Percentiles rank a stretch among this genome's conserved stretches.
phyloP scores from a whole-genome alignment of 352 stramenopile genomes.

The Globisporangium radiosum region DNA sequence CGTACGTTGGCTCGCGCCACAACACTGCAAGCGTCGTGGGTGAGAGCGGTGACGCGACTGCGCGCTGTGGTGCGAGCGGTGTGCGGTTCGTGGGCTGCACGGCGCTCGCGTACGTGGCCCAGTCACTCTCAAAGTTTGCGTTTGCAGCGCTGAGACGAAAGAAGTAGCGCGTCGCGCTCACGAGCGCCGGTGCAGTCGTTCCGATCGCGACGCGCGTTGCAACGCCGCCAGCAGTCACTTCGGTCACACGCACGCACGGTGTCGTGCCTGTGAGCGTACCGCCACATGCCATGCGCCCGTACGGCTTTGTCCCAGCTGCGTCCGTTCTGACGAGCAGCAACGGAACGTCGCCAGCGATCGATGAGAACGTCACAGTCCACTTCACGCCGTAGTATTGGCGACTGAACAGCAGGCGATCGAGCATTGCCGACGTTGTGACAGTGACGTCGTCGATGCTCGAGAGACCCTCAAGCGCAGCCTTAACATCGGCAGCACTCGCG shows the following conservation, averaged over 20 bases:
- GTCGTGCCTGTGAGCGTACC: conserved; percentile 49
- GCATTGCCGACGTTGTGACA: conserved; percentile 29
- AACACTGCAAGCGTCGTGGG: conserved; percentile 39
- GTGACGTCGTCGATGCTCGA: conserved; percentile 46
- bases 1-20: conserved; percentile 64
- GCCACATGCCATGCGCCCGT: conserved; percentile 36
- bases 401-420: conserved; percentile 20
- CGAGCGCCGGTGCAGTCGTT: neutral
- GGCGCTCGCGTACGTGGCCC: conserved; percentile 8
- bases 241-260: conserved; percentile 35
- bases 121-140: conserved; percentile 26
- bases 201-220: conserved; percentile 18
- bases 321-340: conserved; percentile 45
- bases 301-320: conserved; percentile 21
- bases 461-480: conserved; percentile 52
- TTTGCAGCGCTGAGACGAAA: conserved; percentile 34
- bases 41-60: conserved; percentile 32
- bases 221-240: conserved; percentile 31
- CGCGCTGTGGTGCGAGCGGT: conserved; percentile 22
- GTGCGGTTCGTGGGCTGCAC: conserved; percentile 24
- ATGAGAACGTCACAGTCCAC: conserved; percentile 62
- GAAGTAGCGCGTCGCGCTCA: conserved; percentile 33
- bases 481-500: conserved; percentile 35
- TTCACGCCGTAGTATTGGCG: conserved; percentile 51
- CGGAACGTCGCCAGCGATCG: conserved; percentile 23